Conservation (phyloP, 164 flowering plant genomes). For the Liquidambar formosana region DNA sequence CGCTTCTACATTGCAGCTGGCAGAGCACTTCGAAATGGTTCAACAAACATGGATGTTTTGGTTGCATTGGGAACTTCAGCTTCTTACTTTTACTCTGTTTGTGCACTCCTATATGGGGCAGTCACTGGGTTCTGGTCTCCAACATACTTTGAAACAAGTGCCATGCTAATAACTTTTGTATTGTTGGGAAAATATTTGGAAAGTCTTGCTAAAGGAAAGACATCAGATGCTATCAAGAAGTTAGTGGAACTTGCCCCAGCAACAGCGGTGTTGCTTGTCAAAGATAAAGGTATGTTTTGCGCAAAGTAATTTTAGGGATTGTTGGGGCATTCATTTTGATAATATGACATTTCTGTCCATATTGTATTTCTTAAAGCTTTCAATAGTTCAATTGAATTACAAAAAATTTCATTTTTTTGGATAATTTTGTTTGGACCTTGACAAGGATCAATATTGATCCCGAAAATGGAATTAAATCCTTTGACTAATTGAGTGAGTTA, state of each 20-base stretch:
- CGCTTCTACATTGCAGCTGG: slow-evolving; percentile 90
- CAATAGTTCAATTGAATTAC: too few species aligned
- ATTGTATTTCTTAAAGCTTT: too few species aligned
- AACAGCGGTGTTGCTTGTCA: slow-evolving; percentile 70
- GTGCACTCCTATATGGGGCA: slow-evolving; percentile 93
- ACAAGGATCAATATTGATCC: neutral
- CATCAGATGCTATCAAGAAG: slow-evolving; percentile 97
- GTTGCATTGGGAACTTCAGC: slow-evolving; percentile 98
- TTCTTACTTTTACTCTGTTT: slow-evolving; percentile 88
- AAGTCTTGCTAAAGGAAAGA: slow-evolving; percentile 91
- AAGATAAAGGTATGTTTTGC: slow-evolving; percentile 62
- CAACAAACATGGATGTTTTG: slow-evolving; percentile 98
- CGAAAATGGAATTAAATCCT: neutral
- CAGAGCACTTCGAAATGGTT: slow-evolving; percentile 86
- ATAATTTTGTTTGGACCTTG: neutral
- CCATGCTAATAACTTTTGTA: slow-evolving; percentile 97
- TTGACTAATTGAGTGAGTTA: slow-evolving; percentile 2
- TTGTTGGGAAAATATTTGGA: slow-evolving; percentile 96
- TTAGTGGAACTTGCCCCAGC: slow-evolving; percentile 94
- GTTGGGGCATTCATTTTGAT: neutral
- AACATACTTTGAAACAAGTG: slow-evolving; percentile 95
- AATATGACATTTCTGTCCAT: neutral
- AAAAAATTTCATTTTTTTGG: too few species aligned
- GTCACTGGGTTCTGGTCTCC: slow-evolving; percentile 93
- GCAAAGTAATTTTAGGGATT: neutral